phyloP scores from a whole-genome alignment of 2,329 filamentous ascomycete genomes.

The Fusarium sp. region DNA sequence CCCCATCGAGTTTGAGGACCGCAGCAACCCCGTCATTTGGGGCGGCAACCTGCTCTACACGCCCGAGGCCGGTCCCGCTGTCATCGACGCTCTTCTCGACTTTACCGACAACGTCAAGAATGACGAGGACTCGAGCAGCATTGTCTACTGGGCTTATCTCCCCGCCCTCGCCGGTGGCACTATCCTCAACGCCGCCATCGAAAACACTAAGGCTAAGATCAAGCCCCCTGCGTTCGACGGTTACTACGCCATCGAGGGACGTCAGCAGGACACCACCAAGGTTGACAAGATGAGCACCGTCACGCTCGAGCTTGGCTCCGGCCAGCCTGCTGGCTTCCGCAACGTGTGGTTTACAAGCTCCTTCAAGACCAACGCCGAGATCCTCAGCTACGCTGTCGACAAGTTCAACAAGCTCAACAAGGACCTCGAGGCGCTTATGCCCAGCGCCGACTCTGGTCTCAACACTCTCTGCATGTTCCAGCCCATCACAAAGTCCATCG shows the following conservation, averaged over 20 bases:
- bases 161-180: conserved; percentile 44
- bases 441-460: conserved; percentile 40
- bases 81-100: conserved; percentile 48
- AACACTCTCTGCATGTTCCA: conserved; percentile 50
- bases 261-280: conserved; percentile 44
- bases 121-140: conserved; percentile 49
- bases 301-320: conserved; percentile 46
- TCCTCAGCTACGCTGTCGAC: conserved; percentile 49
- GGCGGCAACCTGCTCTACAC: conserved; percentile 47
- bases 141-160: conserved; percentile 50
- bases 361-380: conserved; percentile 51
- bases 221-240: conserved; percentile 47
- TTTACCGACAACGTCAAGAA: conserved; percentile 48
- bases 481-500: conserved; percentile 48
- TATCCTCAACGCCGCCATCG: conserved; percentile 48
- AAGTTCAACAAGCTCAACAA: conserved; percentile 47
- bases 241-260: conserved; percentile 41
- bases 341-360: conserved; percentile 52
- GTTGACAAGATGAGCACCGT: conserved; percentile 46
- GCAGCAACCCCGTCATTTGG: conserved; percentile 45
- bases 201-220: conserved; percentile 46
- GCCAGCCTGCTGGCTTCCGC: conserved; percentile 45
- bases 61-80: conserved; percentile 28
- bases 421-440: conserved; percentile 42
- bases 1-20: conserved; percentile 46